Evolutionary conservation across 2,329 filamentous ascomycete species (phyloP).

Genomic region (Westerdykella ornata): DNA sequence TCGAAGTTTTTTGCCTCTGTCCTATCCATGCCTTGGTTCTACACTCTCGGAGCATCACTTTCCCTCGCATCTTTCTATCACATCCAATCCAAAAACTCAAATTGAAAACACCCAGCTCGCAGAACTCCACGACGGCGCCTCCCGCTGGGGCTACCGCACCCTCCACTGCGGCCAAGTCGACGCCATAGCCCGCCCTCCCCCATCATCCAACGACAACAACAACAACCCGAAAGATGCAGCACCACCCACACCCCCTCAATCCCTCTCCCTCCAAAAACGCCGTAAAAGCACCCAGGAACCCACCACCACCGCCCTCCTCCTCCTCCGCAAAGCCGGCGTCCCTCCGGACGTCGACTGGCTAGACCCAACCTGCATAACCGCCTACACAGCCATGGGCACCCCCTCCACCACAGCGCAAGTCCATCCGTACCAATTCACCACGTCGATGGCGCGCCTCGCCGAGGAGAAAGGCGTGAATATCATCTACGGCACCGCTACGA

Average conservation of each 20-base stretch:
- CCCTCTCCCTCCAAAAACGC: conserved; percentile 51
- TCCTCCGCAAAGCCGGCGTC: conserved; percentile 53
- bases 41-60: too few species aligned
- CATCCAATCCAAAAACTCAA: background rate
- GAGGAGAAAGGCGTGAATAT: conserved; percentile 54
- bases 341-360: conserved; percentile 84
- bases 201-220: conserved; percentile 7
- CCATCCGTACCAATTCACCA: conserved; percentile 87
- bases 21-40: background rate
- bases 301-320: conserved; percentile 45
- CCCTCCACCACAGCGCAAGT: conserved; percentile 82
- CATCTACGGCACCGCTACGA: conserved; percentile 60
- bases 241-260: conserved; percentile 20
- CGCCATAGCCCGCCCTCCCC: conserved; percentile 39
- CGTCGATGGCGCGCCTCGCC: conserved; percentile 70
- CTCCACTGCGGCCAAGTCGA: conserved; percentile 66
- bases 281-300: too few species aligned
- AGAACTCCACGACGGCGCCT: conserved; percentile 69
- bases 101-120: conserved; percentile 48
- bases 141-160: conserved; percentile 79
- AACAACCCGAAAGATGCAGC: conserved; percentile 10
- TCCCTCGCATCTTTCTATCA: background rate
- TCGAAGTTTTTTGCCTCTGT: background rate
- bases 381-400: conserved; percentile 79
- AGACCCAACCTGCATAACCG: conserved; percentile 55